Conservation (phyloP, 2,329 filamentous ascomycete genomes). For the Fusarium nurragi region DNA sequence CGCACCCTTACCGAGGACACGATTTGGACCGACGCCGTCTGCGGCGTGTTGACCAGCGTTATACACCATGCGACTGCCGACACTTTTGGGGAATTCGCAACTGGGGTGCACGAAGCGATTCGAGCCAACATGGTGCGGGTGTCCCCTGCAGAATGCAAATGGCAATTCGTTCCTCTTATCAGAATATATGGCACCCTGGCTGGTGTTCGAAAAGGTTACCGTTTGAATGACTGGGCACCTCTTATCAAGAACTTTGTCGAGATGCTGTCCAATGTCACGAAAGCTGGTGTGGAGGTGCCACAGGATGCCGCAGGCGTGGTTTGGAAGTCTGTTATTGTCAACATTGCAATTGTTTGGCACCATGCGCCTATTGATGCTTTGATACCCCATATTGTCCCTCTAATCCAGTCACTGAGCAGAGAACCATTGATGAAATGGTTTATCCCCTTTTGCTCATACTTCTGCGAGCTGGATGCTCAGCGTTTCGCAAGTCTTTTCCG, state of each 20-base stretch:
- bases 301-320: conserved; percentile 53
- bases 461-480: conserved; percentile 76
- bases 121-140: conserved; percentile 50
- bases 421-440: conserved; percentile 77
- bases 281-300: conserved; percentile 49
- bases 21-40: conserved; percentile 72
- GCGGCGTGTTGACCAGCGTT: conserved; percentile 80
- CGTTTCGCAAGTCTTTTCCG: conserved; percentile 83
- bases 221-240: conserved; percentile 76
- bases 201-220: conserved; percentile 83
- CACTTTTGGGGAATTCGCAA: conserved; percentile 75
- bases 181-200: conserved; percentile 73
- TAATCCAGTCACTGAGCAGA: conserved; percentile 72
- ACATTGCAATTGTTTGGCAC: conserved; percentile 74
- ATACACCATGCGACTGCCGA: conserved; percentile 83
- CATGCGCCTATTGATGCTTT: conserved; percentile 81
- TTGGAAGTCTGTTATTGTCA: conserved; percentile 69
- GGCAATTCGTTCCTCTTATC: conserved; percentile 60
- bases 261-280: conserved; percentile 60
- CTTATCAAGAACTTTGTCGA: conserved; percentile 67
- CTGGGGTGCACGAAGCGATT: conserved; percentile 66
- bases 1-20: conserved; percentile 57
- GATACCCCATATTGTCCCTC: conserved; percentile 72
- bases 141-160: conserved; percentile 28
- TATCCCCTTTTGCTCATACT: conserved; percentile 83